phyloP scores from a whole-genome alignment of 768 basidiomycete genomes.

The Amyloporia xantha region DNA sequence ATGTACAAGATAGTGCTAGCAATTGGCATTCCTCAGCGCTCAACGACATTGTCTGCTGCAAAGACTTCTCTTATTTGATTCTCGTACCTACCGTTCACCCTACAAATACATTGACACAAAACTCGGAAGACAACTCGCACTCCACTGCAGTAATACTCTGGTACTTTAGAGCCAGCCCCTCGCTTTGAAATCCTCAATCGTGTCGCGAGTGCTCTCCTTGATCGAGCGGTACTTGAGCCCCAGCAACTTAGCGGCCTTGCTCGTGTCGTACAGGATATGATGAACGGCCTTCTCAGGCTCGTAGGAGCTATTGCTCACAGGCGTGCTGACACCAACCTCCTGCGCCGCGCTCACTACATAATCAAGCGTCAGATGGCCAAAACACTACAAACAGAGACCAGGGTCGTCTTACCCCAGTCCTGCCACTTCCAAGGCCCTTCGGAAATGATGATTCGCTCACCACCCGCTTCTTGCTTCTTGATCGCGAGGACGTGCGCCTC shows the following conservation, averaged over 20 bases:
- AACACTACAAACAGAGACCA: background rate
- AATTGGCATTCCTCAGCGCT: too few species aligned
- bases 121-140: background rate
- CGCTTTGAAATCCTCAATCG: constrained; percentile 17
- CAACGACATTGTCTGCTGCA: too few species aligned
- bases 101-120: background rate
- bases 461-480: constrained; percentile 43
- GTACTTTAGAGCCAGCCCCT: constrained; percentile 14
- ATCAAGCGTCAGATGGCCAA: background rate
- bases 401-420: constrained; percentile 15
- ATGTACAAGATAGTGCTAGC: too few species aligned
- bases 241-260: constrained; percentile 25
- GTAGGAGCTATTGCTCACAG: constrained; percentile 4
- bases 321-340: background rate
- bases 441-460: constrained; percentile 51
- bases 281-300: constrained; percentile 19
- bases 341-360: background rate
- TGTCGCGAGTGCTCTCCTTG: constrained; percentile 16
- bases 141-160: background rate
- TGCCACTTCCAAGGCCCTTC: constrained; percentile 23
- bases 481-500: constrained; percentile 48
- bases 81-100: too few species aligned
- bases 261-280: constrained; percentile 24
- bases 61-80: too few species aligned
- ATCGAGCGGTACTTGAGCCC: constrained; percentile 17